Evolutionary conservation across 2,329 filamentous ascomycete genomes (phyloP).

Genomic region (Clonostachys sp.): DNA sequence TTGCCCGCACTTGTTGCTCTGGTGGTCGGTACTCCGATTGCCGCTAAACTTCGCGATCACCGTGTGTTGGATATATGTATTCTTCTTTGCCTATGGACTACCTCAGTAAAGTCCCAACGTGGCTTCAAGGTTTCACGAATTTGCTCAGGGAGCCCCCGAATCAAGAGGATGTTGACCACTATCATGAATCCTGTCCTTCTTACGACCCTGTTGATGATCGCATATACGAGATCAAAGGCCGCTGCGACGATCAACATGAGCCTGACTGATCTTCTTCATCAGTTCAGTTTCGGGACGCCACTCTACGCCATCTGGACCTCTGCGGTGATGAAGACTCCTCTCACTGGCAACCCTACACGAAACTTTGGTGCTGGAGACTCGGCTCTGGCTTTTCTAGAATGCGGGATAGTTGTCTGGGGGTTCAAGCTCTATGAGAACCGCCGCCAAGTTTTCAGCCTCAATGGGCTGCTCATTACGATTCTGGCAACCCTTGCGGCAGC

Average conservation of each 20-base stretch:
- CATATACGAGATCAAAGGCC: conserved; percentile 34
- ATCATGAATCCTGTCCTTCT: conserved; percentile 42
- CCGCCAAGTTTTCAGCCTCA: conserved; percentile 34
- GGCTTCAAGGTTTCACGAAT: conserved; percentile 17
- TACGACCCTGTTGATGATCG: conserved; percentile 37
- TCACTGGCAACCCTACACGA: conserved; percentile 7
- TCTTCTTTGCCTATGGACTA: conserved; percentile 45
- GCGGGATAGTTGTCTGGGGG: conserved; percentile 47
- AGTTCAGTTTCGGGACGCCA: conserved; percentile 25
- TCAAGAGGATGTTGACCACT: conserved; percentile 26
- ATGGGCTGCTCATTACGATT: conserved; percentile 30
- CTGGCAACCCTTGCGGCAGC: conserved; percentile 29
- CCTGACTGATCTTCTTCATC: conserved; percentile 16
- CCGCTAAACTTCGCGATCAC: conserved; percentile 21
- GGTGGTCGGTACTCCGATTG: conserved; percentile 34
- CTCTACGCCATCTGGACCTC: conserved; percentile 27
- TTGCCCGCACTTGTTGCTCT: conserved; percentile 23
- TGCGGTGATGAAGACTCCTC: conserved; percentile 1
- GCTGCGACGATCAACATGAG: conserved; percentile 10
- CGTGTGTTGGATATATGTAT: conserved; percentile 38
- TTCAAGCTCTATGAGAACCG: conserved; percentile 49
- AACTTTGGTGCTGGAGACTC: conserved; percentile 43
- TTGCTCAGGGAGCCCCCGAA: conserved; percentile 3
- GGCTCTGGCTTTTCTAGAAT: conserved; percentile 42
- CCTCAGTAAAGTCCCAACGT: conserved; percentile 29